These are phyloP conservation scores for Syzygium malaccense DNA, from an alignment of 441 rosid species.

Conservation along the genomic window DNA sequence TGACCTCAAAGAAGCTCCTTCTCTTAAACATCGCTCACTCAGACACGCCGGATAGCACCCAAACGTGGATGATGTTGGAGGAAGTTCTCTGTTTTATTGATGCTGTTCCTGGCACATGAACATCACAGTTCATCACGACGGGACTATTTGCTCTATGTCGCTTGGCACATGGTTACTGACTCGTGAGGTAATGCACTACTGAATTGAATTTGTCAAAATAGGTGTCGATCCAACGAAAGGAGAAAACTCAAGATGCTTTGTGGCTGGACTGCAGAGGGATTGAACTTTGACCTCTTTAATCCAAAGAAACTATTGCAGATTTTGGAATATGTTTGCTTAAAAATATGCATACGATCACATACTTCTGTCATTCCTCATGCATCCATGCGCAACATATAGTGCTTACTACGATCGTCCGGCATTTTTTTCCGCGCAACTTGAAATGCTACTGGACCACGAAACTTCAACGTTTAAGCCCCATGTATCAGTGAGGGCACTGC, in stretches of 20 bases:
- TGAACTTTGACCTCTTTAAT: neutral
- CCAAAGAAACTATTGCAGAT: neutral
- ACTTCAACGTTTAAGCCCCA: neutral
- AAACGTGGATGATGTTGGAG: constrained; percentile 36
- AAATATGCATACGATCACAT: neutral
- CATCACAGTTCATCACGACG: neutral
- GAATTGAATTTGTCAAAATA: neutral
- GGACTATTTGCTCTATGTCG: neutral
- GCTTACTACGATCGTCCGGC: neutral
- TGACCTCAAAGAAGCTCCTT: constrained; percentile 63
- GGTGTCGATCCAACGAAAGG: neutral
- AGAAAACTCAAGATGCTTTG: neutral
- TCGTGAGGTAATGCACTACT: neutral
- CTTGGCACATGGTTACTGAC: neutral
- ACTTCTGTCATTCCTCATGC: neutral
- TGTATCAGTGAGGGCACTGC: neutral
- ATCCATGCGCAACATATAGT: neutral
- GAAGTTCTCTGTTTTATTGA: constrained; percentile 80
- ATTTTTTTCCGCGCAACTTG: neutral
- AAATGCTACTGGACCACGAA: neutral
- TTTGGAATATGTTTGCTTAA: neutral
- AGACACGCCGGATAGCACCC: constrained; percentile 24
- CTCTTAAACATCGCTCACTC: constrained; percentile 62
- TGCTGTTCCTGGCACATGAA: constrained; percentile 17
- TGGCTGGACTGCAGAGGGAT: neutral